Base-by-base conservation (phyloP, 148 eudicot genomes). In the Fallopia convolvulus region DNA sequence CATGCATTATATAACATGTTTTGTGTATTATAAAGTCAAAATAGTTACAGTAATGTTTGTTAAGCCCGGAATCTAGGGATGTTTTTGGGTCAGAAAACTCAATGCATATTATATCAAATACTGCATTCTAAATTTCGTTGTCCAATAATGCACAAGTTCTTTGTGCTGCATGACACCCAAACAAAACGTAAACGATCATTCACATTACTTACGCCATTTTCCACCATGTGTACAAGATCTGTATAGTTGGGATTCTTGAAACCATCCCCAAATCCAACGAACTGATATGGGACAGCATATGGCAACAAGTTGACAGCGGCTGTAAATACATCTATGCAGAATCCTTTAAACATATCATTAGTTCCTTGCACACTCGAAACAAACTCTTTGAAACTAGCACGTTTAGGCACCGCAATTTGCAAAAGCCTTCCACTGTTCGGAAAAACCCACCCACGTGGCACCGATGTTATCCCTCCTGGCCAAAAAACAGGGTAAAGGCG, bases 371-470 rank as follows among this genome's bases (percentile, higher is more conserved):
- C 88, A 75, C 71, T 88, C 32, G 99, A 88, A 81, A 93, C 97
- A 83, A 91, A 92, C 78, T 92, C 99, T 81, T 78, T 70, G 66
- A 85, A 95, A 82, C 93, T 88, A 39, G 81, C 92, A 5, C 99
- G 88, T 70, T 53, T 75, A 17, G 99, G 99, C 70, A 95, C 97
- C 46, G 90, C 99, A 78, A 95, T 90, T 75, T 72, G 89, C 81
- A 95, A 48, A 49, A 58, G 87, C 83, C 82, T 83, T 75, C 99
- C 99, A 58, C 87, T 88, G 75, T 84, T 90, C 20, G 99, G 97
- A 81, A 95, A 95, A 80, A 91, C 94, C 97, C 99, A 95, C 47
- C 99, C 99, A 80, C 99, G 97, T 65, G 99, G 99, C 30, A 74
- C 79, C 17, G 72, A 52, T 17, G 83, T 83, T 20, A 91, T 76